A percentile compares a stretch with the other conserved stretches of the same genome.
phyloP scores from a whole-genome alignment of 306 rosid genomes.

The Castanea mollissima region DNA sequence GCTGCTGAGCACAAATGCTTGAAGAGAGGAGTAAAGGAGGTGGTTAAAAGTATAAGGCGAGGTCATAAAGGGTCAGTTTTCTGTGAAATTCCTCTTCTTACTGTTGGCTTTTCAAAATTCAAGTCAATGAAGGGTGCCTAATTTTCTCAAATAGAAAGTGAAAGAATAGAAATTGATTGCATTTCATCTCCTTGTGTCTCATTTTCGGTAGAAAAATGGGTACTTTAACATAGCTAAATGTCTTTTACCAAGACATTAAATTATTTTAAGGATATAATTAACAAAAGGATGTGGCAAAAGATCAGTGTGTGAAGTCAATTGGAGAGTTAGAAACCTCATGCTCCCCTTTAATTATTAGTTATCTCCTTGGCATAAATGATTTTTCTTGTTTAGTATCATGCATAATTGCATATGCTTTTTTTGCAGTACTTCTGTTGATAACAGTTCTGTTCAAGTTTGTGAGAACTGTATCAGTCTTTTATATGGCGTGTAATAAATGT shows the following conservation, averaged over 20 bases:
- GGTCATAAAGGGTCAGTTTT: conserved; percentile 81
- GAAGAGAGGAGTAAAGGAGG: conserved; percentile 96
- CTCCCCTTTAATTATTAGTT: background rate
- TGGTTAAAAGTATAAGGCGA: conserved; percentile 83
- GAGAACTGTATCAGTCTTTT: too few species aligned
- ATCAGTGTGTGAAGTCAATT: background rate
- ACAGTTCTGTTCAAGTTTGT: too few species aligned
- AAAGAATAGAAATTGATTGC: background rate
- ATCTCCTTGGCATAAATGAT: background rate
- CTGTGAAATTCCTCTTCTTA: background rate
- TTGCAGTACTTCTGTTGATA: background rate
- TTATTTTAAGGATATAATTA: background rate
- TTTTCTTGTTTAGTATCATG: background rate
- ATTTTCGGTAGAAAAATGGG: background rate
- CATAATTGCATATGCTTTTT: background rate
- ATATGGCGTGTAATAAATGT: background rate
- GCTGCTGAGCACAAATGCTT: conserved; percentile 87
- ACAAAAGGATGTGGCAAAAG: background rate
- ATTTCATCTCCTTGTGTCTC: background rate
- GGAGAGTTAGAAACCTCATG: background rate
- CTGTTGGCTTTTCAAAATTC: background rate
- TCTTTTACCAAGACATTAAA: background rate
- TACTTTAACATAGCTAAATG: background rate
- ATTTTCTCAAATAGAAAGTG: background rate
- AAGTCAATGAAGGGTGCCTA: background rate